phyloP scores from a whole-genome alignment of 257 asterid genomes.

The Gentiana straminea region DNA sequence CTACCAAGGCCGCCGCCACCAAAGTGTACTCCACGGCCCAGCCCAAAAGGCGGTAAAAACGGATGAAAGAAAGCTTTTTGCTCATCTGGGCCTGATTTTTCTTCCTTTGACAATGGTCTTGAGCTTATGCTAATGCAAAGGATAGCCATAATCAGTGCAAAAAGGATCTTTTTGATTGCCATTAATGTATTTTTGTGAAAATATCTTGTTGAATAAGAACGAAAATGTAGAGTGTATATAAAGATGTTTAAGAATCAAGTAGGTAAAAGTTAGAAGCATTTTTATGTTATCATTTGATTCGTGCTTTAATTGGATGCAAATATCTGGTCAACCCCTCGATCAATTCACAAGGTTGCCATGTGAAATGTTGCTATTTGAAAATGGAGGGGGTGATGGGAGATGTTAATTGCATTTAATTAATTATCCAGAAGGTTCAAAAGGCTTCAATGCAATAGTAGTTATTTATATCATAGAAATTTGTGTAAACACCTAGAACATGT shows the following conservation, averaged over 20 bases:
- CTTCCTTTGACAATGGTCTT: constrained; percentile 6
- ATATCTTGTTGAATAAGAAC: not conserved
- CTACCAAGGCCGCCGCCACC: constrained; percentile 15
- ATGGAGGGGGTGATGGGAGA: too few species aligned
- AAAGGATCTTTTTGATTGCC: constrained; percentile 13
- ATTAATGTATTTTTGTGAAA: constrained; percentile 1
- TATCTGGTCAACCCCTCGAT: not conserved
- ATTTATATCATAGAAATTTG: too few species aligned
- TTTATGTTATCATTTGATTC: not conserved
- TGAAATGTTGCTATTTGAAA: too few species aligned
- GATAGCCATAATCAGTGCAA: constrained; percentile 7
- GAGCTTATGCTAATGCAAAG: constrained; percentile 5
- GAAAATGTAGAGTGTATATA: constrained; percentile 6
- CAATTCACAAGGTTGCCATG: too few species aligned
- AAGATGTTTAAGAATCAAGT: not conserved
- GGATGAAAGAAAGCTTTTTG: constrained; percentile 23
- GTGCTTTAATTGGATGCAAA: constrained; percentile 8
- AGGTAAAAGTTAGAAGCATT: constrained; percentile 2
- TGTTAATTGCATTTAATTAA: too few species aligned
- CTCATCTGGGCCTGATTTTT: constrained; percentile 1
- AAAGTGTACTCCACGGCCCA: constrained; percentile 8
- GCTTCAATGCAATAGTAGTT: too few species aligned
- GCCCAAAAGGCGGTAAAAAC: constrained; percentile 11
- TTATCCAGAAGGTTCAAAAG: too few species aligned
- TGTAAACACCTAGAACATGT: too few species aligned